Conservation (phyloP, 345 rosid species). For the Hypericum perforatum region DNA sequence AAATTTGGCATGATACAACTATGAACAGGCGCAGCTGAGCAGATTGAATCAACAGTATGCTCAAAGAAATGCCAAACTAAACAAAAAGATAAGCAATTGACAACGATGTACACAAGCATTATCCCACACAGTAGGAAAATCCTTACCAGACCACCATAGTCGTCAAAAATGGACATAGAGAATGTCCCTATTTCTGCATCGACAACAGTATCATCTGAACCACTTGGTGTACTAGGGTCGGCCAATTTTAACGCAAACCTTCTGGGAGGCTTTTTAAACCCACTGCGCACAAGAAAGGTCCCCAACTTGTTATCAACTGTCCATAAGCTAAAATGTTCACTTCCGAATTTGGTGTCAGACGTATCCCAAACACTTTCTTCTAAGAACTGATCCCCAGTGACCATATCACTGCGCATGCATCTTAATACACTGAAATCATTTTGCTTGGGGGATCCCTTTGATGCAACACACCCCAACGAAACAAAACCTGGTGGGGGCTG, state of each 20-base stretch:
- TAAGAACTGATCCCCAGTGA: conserved; percentile 64
- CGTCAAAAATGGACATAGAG: conserved; percentile 89
- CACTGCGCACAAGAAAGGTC: conserved; percentile 72
- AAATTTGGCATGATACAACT: no score
- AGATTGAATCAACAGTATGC: no score
- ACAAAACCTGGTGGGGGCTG: conserved; percentile 93
- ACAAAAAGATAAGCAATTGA: background rate
- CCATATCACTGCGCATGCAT: conserved; percentile 84
- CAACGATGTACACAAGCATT: background rate
- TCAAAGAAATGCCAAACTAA: no score
- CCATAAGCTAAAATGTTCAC: conserved; percentile 88
- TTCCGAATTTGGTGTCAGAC: conserved; percentile 44
- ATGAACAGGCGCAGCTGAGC: no score
- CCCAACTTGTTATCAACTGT: conserved; percentile 60
- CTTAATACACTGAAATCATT: conserved; percentile 50
- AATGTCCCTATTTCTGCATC: conserved; percentile 68
- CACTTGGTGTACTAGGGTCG: conserved; percentile 43
- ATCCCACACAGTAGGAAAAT: conserved; percentile 6
- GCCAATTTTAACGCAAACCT: conserved; percentile 89
- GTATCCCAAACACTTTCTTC: conserved; percentile 95
- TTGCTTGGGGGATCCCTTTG: conserved; percentile 62
- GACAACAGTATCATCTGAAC: conserved; percentile 64
- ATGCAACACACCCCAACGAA: conserved; percentile 82
- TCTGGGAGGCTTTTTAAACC: conserved; percentile 80
- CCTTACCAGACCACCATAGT: conserved; percentile 93